Base-by-base conservation (phyloP, 257 asterid species). In the Plantago ovata region DNA sequence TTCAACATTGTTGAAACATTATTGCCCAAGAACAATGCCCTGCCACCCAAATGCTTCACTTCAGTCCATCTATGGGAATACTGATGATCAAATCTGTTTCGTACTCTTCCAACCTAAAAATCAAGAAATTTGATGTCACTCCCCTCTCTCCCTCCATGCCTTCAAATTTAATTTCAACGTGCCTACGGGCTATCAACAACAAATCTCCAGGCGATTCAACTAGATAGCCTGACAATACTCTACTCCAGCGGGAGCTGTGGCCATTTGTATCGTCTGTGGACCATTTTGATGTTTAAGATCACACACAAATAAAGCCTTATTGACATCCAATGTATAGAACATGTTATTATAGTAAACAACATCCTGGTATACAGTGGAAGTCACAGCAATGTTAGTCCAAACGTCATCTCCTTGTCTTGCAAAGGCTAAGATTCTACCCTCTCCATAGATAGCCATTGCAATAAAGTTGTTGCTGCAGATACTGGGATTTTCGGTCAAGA, bases 141-240 rank as follows among this genome's bases (percentile, higher is more conserved):
- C 36, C n/a, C 10, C 33, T 32, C 32, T 49, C 55, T 49, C 10
- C 55, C 12, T 49, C 55, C 32, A 3, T 49, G 32, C 12, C 32
- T 49, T n/a, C 12, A 10, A 2, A 5, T 24, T 24, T 24, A 2
- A 2, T 24, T 24, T 2, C 2, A 24, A 2, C 32, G 5, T 5
- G 32, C 3, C 5, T 2, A 19, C 55, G 55, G 2, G 15, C 21
- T 12, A 49, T n/a, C 21, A 49, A 15, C 14, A 49, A 32, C 6
- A 49, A 32, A 10, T 49, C 55, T 21, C 55, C 55, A 1, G 55
- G 20, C 19, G 55, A 49, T 49, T 22, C 36, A 22, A 49, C 55
- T 20, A 49, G 15, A 11, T 49, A 49, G 33, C 20, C 20, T 49
- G 55, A 49, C 20, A 32, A 15, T 12, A 10, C 55, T 33, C 21